Evolutionary conservation across 306 rosid species (phyloP).

Genomic region (Carpinus viminea): DNA sequence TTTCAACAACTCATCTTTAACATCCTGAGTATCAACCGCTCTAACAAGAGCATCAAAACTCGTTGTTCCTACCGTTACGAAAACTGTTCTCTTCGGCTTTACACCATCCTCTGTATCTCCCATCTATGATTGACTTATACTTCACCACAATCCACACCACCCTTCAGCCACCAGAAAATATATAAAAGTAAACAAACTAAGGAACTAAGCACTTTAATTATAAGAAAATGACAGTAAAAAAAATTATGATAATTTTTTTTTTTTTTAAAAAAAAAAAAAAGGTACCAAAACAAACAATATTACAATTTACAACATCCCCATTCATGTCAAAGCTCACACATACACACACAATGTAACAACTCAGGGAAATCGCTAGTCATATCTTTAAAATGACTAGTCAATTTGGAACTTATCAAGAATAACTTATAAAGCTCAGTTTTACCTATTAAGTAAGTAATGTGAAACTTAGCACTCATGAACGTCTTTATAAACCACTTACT

Average conservation of each 20-base stretch:
- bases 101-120: slow-evolving; percentile 34
- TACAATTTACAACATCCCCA: background rate
- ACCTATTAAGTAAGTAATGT: too few relatives aligned
- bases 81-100: slow-evolving; percentile 45
- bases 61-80: slow-evolving; percentile 87
- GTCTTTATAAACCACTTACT: too few relatives aligned
- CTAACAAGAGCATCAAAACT: slow-evolving; percentile 75
- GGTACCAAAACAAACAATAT: background rate
- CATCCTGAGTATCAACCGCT: slow-evolving; percentile 48
- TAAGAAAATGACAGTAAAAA: background rate
- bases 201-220: background rate
- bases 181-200: background rate
- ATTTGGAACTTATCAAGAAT: too few relatives aligned
- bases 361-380: too few relatives aligned
- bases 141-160: background rate
- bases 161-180: background rate
- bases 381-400: too few relatives aligned
- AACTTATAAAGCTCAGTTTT: too few relatives aligned
- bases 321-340: background rate
- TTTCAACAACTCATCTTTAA: slow-evolving; percentile 48
- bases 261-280: background rate
- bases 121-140: slow-evolving; percentile 20
- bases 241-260: background rate
- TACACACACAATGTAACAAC: too few relatives aligned
- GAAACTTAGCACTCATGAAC: too few relatives aligned